Conservation (phyloP, 176 grass and related monocot species). For the Oryza coarctata region DNA sequence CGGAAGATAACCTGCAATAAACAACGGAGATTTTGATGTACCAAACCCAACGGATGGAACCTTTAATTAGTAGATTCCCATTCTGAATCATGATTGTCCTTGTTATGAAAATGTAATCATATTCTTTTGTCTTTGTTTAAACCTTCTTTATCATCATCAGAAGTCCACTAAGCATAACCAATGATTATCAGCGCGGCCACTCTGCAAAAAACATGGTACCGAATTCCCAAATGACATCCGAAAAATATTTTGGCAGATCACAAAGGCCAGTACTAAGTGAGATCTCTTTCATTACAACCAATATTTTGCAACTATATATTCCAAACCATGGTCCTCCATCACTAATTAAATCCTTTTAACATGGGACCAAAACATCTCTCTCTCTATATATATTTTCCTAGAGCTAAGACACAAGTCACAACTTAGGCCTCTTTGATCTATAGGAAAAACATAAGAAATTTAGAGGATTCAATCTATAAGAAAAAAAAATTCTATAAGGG, state of each 20-base stretch:
- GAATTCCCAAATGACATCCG: neutral
- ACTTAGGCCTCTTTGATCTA: too few relatives aligned
- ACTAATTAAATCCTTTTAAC: neutral
- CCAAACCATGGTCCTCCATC: neutral
- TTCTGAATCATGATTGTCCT: constrained; percentile 35
- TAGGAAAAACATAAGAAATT: too few relatives aligned
- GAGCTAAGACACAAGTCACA: constrained; percentile 2
- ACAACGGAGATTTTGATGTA: neutral
- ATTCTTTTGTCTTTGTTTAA: constrained; percentile 31
- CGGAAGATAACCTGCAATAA: neutral
- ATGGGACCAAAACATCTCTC: neutral
- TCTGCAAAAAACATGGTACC: neutral
- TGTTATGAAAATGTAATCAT: neutral
- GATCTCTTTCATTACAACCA: neutral
- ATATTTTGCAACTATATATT: constrained; percentile 5
- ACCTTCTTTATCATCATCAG: constrained; percentile 24
- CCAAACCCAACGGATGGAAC: constrained; percentile 13
- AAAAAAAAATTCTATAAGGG: too few relatives aligned
- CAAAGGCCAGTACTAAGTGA: neutral
- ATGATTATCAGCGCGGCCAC: constrained; percentile 4
- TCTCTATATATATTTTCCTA: neutral
- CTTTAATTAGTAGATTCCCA: constrained; percentile 28
- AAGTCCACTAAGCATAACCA: constrained; percentile 5
- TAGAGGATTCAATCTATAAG: too few relatives aligned
- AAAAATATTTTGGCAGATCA: neutral